Conservation (phyloP, 352 stramenopile genomes). For the Globisporangium lucens region DNA sequence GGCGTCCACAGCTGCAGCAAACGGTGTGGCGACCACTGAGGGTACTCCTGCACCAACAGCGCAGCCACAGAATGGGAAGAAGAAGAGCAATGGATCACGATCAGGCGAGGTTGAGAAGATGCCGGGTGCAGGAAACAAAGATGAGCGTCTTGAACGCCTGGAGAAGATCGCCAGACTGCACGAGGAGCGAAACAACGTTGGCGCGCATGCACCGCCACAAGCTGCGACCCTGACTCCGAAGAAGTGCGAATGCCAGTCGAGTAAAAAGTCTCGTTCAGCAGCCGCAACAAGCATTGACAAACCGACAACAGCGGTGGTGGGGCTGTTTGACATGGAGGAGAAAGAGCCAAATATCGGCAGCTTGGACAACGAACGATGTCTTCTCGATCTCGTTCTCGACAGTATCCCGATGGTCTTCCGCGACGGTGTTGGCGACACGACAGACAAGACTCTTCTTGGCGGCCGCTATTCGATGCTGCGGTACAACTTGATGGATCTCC, state of each 20-base stretch:
- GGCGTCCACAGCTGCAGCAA: not conserved
- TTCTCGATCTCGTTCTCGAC: constrained; percentile 80
- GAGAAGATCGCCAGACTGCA: constrained; percentile 60
- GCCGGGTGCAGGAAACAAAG: constrained; percentile 55
- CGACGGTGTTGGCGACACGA: constrained; percentile 81
- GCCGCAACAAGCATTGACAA: constrained; percentile 6
- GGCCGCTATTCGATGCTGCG: constrained; percentile 77
- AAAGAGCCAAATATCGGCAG: constrained; percentile 71
- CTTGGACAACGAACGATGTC: constrained; percentile 71
- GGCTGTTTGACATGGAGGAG: constrained; percentile 77
- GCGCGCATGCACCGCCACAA: constrained; percentile 21
- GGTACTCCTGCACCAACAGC: constrained; percentile 12
- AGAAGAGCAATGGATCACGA: constrained; percentile 28
- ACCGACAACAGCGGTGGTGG: constrained; percentile 48
- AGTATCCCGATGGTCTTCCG: constrained; percentile 86
- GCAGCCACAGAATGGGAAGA: constrained; percentile 38
- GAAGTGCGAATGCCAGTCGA: constrained; percentile 15
- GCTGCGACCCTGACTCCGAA: not conserved
- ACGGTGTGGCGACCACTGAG: not conserved
- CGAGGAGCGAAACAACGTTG: constrained; percentile 66
- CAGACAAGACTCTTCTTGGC: constrained; percentile 82
- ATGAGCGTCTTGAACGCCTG: constrained; percentile 66
- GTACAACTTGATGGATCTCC: constrained; percentile 66
- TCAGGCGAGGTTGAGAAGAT: constrained; percentile 64
- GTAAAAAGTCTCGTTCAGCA: constrained; percentile 27